Conservation (phyloP, 2,329 filamentous ascomycete genomes). For the Aspergillus intermedius region DNA sequence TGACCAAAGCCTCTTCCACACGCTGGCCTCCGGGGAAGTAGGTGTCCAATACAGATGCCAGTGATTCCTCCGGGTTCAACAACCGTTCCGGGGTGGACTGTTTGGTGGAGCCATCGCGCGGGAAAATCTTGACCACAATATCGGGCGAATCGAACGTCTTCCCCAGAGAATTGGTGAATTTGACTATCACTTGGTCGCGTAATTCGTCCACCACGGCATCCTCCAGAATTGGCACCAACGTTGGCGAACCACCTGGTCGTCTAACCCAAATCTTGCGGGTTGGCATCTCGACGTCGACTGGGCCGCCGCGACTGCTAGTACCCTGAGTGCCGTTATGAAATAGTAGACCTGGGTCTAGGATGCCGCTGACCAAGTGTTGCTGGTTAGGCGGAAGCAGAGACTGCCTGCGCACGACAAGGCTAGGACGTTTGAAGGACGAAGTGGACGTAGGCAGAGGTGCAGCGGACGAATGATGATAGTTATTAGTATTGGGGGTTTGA, state of each 20-base stretch:
- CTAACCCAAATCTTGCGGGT: conserved; percentile 87
- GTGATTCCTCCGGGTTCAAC: conserved; percentile 78
- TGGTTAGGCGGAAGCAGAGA: conserved; percentile 35
- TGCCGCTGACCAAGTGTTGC: conserved; percentile 31
- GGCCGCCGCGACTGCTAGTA: conserved; percentile 11
- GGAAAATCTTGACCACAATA: conserved; percentile 67
- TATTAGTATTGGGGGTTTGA: conserved; percentile 9
- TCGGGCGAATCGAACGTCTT: conserved; percentile 86
- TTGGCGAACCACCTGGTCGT: conserved; percentile 76
- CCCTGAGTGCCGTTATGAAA: conserved; percentile 17
- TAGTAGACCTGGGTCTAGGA: conserved; percentile 24
- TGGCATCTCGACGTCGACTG: conserved; percentile 28
- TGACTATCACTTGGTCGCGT: conserved; percentile 82
- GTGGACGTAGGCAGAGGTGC: conserved; percentile 5
- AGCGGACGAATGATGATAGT: not conserved
- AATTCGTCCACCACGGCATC: conserved; percentile 93
- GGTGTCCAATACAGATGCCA: conserved; percentile 68
- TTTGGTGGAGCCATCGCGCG: conserved; percentile 53
- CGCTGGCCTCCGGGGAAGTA: conserved; percentile 83
- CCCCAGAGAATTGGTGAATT: conserved; percentile 90
- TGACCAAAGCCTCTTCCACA: conserved; percentile 82
- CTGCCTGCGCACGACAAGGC: conserved; percentile 30
- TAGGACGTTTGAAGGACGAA: conserved; percentile 25
- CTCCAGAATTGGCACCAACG: conserved; percentile 74
- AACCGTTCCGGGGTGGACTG: conserved; percentile 54